Conservation (phyloP, 192 early-diverging fungal species). For the Coemansia sp. region DNA sequence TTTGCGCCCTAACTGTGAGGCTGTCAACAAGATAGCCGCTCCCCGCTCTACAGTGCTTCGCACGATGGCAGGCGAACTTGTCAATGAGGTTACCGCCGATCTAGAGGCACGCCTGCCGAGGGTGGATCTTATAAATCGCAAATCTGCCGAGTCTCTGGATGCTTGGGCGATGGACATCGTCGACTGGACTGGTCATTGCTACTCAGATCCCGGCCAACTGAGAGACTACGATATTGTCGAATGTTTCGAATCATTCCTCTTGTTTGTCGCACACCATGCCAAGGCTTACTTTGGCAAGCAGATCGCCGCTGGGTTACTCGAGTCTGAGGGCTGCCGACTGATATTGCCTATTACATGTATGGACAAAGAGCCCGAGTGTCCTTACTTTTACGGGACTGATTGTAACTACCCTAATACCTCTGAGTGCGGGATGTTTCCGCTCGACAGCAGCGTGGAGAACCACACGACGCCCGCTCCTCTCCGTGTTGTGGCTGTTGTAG, state of each 20-base stretch:
- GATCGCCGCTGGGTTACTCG: not conserved
- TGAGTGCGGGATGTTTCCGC: too few species aligned
- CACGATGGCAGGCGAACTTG: not conserved
- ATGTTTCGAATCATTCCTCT: not conserved
- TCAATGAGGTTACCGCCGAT: not conserved
- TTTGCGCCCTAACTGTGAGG: not conserved
- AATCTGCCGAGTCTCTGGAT: not conserved
- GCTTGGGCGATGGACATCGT: not conserved
- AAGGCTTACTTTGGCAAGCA: not conserved
- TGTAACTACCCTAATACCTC: too few species aligned
- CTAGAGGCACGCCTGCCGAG: not conserved
- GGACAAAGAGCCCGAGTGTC: too few species aligned
- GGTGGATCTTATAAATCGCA: not conserved
- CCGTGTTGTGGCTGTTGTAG: too few species aligned
- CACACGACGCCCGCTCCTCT: too few species aligned
- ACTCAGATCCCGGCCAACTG: not conserved
- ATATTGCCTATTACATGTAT: not conserved
- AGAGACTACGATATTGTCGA: not conserved
- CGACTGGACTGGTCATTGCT: not conserved
- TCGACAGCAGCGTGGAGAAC: too few species aligned
- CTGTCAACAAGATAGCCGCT: not conserved
- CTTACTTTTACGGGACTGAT: too few species aligned
- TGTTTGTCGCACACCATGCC: constrained; percentile 4
- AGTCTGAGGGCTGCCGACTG: not conserved
- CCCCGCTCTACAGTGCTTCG: not conserved